These are phyloP conservation scores for Scheffersomyces coipomensis DNA, from an alignment of 805 yeast genomes.

Conservation along the genomic window DNA sequence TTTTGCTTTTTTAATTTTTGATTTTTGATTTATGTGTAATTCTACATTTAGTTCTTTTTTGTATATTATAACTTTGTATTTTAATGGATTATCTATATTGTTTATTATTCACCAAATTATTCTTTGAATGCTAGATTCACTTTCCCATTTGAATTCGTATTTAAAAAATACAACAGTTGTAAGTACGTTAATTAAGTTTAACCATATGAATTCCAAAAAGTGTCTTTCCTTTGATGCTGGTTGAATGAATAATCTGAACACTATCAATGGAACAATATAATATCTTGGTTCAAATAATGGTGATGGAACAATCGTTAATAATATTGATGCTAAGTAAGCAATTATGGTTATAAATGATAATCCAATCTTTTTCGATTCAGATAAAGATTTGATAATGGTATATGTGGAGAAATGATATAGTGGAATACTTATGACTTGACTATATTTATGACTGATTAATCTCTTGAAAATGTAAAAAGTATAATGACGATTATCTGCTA, in stretches of 20 bases:
- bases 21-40: too few relatives aligned
- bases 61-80: neutral
- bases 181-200: slow-evolving; percentile 50
- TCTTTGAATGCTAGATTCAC: slow-evolving; percentile 64
- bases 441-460: slow-evolving; percentile 50
- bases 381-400: slow-evolving; percentile 19
- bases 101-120: slow-evolving; percentile 72
- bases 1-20: too few relatives aligned
- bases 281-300: slow-evolving; percentile 95
- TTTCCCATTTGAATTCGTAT: slow-evolving; percentile 66
- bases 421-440: slow-evolving; percentile 55
- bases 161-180: slow-evolving; percentile 56
- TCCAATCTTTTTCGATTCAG: slow-evolving; percentile 6
- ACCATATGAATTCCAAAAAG: slow-evolving; percentile 61
- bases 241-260: slow-evolving; percentile 61
- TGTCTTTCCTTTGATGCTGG: slow-evolving; percentile 29
- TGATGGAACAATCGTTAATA: slow-evolving; percentile 74
- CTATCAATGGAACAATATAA: slow-evolving; percentile 74
- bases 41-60: too few relatives aligned
- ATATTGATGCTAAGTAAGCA: slow-evolving; percentile 51
- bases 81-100: neutral
- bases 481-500: slow-evolving; percentile 93
- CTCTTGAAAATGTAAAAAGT: slow-evolving; percentile 82
- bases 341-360: slow-evolving; percentile 40
- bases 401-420: slow-evolving; percentile 64